Conservation (phyloP, 2,329 filamentous ascomycete species). For the Aspergillus sp. region DNA sequence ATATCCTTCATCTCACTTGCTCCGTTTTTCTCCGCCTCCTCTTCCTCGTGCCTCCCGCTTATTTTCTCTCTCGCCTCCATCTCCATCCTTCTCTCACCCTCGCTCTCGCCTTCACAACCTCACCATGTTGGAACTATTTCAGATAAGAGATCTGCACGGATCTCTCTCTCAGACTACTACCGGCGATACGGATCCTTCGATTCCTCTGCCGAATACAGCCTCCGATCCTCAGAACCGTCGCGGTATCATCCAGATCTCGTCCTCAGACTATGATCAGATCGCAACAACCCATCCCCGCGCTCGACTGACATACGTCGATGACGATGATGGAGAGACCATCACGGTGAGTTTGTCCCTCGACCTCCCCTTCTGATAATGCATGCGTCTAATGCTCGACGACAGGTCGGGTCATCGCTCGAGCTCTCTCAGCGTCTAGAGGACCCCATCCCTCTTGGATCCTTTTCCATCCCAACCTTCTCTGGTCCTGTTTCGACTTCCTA, state of each 20-base stretch:
- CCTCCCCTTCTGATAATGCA: not conserved
- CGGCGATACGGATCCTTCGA: not conserved
- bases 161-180: slow-evolving; percentile 13
- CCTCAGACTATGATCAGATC: slow-evolving; percentile 43
- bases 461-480: slow-evolving; percentile 9
- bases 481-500: slow-evolving; percentile 2
- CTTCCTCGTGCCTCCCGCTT: not conserved
- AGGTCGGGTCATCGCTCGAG: slow-evolving; percentile 49
- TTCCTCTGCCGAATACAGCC: not conserved
- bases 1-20: not conserved
- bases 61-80: not conserved
- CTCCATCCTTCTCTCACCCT: not conserved
- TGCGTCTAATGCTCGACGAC: slow-evolving; percentile 13
- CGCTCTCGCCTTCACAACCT: not conserved
- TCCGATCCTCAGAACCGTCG: slow-evolving; percentile 11
- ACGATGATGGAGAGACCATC: slow-evolving; percentile 46
- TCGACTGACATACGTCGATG: slow-evolving; percentile 44
- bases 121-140: slow-evolving; percentile 41
- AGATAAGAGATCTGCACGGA: slow-evolving; percentile 36
- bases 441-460: slow-evolving; percentile 28
- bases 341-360: slow-evolving; percentile 33
- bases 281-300: slow-evolving; percentile 40
- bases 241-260: slow-evolving; percentile 40
- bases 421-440: slow-evolving; percentile 43
- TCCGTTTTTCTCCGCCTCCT: not conserved